Conservation (phyloP, 805 yeast species). For the Yarrowia sp. region DNA sequence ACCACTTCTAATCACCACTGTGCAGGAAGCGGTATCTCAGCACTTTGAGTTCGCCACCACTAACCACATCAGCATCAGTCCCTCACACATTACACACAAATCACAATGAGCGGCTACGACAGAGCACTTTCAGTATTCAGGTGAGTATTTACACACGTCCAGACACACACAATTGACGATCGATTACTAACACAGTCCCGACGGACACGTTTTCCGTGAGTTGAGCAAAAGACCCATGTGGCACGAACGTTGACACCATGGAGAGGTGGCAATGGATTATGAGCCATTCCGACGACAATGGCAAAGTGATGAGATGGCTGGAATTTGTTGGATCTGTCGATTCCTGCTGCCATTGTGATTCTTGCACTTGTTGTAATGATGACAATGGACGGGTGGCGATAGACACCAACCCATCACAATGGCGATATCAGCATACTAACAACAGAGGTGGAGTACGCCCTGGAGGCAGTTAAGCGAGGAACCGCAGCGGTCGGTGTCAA, state of each 20-base stretch:
- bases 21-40: conserved; percentile 16
- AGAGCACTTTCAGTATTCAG: conserved; percentile 97
- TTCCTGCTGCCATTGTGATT: not conserved
- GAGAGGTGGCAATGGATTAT: not conserved
- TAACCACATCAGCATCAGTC: conserved; percentile 28
- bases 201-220: conserved; percentile 95
- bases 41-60: conserved; percentile 33
- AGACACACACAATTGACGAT: not conserved
- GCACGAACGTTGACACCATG: conserved; percentile 2
- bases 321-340: not conserved
- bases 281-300: not conserved
- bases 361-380: not conserved
- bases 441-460: conserved; percentile 91
- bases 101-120: conserved; percentile 95
- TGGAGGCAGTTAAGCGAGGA: conserved; percentile 97
- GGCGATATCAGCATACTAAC: conserved; percentile 20
- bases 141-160: conserved; percentile 54
- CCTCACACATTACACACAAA: conserved; percentile 21
- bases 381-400: conserved; percentile 43
- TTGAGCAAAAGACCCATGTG: conserved; percentile 41
- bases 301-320: not conserved
- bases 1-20: not conserved
- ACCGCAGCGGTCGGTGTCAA: conserved; percentile 98
- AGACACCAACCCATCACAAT: not conserved
- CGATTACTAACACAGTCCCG: conserved; percentile 66